Percentiles rank a stretch among this genome's conserved stretches.
These are phyloP conservation scores for Marchantia polymorpha DNA, from an alignment of 225 moss, liverwort and hornwort species.

Conservation along the genomic window DNA sequence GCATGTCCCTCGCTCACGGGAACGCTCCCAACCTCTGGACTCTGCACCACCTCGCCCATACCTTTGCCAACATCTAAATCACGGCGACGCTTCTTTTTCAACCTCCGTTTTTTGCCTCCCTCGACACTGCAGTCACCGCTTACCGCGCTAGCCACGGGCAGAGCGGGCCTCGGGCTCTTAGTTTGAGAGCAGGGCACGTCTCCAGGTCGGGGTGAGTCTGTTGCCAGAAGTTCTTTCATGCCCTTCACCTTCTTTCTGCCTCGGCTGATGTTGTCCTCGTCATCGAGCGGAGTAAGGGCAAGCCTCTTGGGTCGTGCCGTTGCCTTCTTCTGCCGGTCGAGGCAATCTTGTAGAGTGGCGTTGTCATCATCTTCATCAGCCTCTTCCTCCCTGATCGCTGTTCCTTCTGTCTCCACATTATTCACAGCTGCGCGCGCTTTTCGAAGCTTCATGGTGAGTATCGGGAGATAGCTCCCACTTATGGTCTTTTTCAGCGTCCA, in stretches of 20 bases:
- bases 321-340: neutral
- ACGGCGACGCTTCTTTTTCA: neutral
- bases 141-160: neutral
- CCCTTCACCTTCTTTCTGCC: conserved; percentile 27
- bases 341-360: conserved; percentile 24
- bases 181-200: neutral
- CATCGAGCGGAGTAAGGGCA: conserved; percentile 3
- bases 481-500: neutral
- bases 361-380: conserved; percentile 20
- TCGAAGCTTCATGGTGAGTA: neutral
- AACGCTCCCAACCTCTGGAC: neutral
- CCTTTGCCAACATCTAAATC: neutral
- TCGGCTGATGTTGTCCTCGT: neutral
- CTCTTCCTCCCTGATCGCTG: neutral
- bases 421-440: neutral
- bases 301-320: neutral
- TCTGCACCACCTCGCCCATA: neutral
- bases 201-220: neutral
- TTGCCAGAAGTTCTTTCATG: conserved; percentile 18
- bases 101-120: neutral
- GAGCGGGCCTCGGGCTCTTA: neutral
- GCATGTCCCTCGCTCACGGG: neutral
- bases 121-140: neutral
- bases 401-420: neutral
- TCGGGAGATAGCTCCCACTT: neutral